Evolutionary conservation across 1,284 basidiomycete species (phyloP).

Genomic region (Ceratorhiza oryzae-sativae): DNA sequence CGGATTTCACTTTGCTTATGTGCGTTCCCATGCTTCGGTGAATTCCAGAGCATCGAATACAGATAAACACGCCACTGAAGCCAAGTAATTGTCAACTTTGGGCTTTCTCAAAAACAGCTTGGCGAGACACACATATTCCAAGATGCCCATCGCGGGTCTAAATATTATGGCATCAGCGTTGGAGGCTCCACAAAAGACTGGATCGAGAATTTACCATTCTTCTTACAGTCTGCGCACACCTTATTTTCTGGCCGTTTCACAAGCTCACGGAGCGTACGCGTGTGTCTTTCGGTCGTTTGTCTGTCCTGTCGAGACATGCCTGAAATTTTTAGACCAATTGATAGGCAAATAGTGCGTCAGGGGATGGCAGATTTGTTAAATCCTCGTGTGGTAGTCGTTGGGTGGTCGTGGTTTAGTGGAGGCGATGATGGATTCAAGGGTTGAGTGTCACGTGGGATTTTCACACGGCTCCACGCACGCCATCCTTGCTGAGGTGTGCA

Average conservation of each 20-base stretch:
- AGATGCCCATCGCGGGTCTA: conserved; percentile 97
- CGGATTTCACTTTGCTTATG: conserved; percentile 95
- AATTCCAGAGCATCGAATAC: conserved; percentile 98
- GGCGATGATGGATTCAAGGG: conserved; percentile 9
- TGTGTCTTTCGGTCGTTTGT: conserved; percentile 78
- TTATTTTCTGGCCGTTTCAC: conserved; percentile 93
- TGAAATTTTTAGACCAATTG: background rate
- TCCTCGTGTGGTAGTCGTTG: background rate
- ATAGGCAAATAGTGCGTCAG: too few species aligned
- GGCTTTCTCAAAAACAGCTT: conserved; percentile 1
- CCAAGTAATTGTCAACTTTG: conserved; percentile 34
- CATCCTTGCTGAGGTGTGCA: too few species aligned
- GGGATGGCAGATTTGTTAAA: background rate
- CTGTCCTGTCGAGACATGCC: conserved; percentile 67
- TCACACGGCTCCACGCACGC: background rate
- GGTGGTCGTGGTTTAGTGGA: conserved; percentile 10
- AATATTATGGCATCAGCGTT: background rate
- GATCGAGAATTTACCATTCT: conserved; percentile 72
- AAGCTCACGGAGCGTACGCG: conserved; percentile 80
- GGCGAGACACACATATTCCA: conserved; percentile 86
- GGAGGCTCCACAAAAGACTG: background rate
- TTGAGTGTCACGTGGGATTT: background rate
- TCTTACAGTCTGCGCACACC: conserved; percentile 91
- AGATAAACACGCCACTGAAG: conserved; percentile 85
- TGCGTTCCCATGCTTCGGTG: conserved; percentile 99